Conservation (phyloP, 495 filamentous ascomycete genomes). For the Neurospora terricola region DNA sequence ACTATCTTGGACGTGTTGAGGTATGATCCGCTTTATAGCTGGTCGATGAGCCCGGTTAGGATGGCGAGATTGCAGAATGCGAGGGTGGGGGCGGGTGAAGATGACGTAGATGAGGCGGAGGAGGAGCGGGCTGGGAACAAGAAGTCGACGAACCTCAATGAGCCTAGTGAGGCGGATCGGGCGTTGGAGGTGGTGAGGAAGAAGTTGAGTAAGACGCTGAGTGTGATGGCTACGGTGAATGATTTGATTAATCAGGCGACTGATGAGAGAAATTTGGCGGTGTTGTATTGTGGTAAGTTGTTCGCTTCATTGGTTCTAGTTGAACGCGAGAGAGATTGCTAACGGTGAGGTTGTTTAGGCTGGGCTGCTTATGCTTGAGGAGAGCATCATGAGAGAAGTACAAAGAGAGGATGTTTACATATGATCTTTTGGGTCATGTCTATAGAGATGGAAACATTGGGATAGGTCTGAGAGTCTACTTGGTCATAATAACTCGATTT, state of each 20-base stretch:
- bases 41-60: constrained; percentile 85
- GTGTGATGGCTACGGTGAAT: constrained; percentile 89
- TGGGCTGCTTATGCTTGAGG: constrained; percentile 54
- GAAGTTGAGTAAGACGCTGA: constrained; percentile 87
- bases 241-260: constrained; percentile 93
- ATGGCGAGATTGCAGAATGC: constrained; percentile 53
- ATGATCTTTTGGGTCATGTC: background rate
- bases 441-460: background rate
- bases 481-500: background rate
- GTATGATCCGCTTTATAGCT: constrained; percentile 92
- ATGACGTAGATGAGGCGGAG: constrained; percentile 14
- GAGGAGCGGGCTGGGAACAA: constrained; percentile 3
- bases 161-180: constrained; percentile 84
- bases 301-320: background rate
- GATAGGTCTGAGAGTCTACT: background rate
- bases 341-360: constrained; percentile 25
- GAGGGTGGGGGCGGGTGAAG: constrained; percentile 23
- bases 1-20: constrained; percentile 92
- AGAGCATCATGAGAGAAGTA: background rate
- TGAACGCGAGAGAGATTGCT: background rate
- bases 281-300: constrained; percentile 75
- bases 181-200: constrained; percentile 87
- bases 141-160: constrained; percentile 45
- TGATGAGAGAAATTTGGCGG: constrained; percentile 85
- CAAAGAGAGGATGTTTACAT: background rate